Evolutionary conservation across 257 asterid species (phyloP), one percentile per base, ranked within the genome.

Genomic region (Solanum piurae): DNA sequence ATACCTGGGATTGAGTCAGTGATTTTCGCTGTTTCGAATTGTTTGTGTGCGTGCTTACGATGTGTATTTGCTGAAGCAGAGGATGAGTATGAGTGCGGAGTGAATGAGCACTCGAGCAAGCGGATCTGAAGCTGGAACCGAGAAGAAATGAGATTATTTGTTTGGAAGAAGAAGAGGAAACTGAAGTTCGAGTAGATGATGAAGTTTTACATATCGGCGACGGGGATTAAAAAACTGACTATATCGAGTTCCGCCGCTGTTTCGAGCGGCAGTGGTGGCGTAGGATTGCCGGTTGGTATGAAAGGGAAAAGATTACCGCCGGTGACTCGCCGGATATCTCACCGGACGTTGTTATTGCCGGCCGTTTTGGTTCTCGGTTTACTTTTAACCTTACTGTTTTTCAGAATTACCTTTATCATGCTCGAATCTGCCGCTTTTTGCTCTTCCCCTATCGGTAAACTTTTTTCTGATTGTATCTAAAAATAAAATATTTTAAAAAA

Each of bases 341-440:
- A 88, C 38, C 93, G 95, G 90, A 25, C 90, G 88, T 89, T 92
- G 91, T 68, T 94, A 91, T 77, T 96, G 89, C 92, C 93, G 87
- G 89, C 85, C 34, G 73, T 89, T 21, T 79, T 93, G 90, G 37
- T 94, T 91, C 86, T 93, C 42, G 93, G 95, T 27, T 87, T 96
- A 60, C 83, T 94, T 82, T 86, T 94, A 86, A 93, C 98, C 8
- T 91, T 93, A 55, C 91, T 95, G 33, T 91, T 94, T 72, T 34
- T 96, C 68, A 88, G 95, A 89, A 89, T 93, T 89, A 93, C 98
- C 88, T 89, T 96, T 83, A 75, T 95, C 20, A 90, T 88, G 42
- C 94, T 94, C 18, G 96, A 95, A 90, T 94, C 98, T 64, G 94
- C 98, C 18, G 91, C 94, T 9, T 88, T 92, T 73, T 95, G 96